These are phyloP conservation scores for Dendrocalamus sinicus DNA, from an alignment of 176 grass and related monocot species.

Conservation along the genomic window DNA sequence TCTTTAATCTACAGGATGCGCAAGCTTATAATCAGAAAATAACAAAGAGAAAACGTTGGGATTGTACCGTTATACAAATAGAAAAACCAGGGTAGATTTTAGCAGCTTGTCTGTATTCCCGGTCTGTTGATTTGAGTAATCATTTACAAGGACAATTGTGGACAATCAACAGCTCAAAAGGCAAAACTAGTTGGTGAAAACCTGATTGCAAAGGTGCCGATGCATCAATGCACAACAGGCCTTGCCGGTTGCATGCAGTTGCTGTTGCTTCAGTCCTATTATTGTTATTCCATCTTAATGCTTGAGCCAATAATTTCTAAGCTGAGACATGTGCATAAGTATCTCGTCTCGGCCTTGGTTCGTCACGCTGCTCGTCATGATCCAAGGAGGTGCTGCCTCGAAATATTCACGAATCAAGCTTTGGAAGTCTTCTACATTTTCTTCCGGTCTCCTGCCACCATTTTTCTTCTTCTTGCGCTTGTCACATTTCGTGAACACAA, in stretches of 20 bases:
- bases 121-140: conserved; percentile 57
- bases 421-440: conserved; percentile 82
- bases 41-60: conserved; percentile 38
- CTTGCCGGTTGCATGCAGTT: conserved; percentile 27
- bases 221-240: conserved; percentile 33
- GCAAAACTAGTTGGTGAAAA: conserved; percentile 37
- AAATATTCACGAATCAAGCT: conserved; percentile 81
- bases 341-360: conserved; percentile 96
- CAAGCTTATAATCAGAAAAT: conserved; percentile 39
- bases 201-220: conserved; percentile 36
- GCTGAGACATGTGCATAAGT: conserved; percentile 93
- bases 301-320: conserved; percentile 97
- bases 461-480: conserved; percentile 98
- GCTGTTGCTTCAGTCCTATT: conserved; percentile 16
- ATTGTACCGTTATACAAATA: conserved; percentile 49
- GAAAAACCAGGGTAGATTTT: conserved; percentile 38
- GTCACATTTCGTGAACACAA: conserved; percentile 98
- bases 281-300: conserved; percentile 47
- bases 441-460: conserved; percentile 85
- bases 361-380: conserved; percentile 94
- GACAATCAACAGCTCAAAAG: conserved; percentile 65
- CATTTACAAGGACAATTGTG: conserved; percentile 38
- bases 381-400: conserved; percentile 81
- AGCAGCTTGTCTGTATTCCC: conserved; percentile 49
- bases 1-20: conserved; percentile 36